Base-by-base conservation (phyloP, 2,329 filamentous ascomycete genomes). In the Monosporascus sp. region DNA sequence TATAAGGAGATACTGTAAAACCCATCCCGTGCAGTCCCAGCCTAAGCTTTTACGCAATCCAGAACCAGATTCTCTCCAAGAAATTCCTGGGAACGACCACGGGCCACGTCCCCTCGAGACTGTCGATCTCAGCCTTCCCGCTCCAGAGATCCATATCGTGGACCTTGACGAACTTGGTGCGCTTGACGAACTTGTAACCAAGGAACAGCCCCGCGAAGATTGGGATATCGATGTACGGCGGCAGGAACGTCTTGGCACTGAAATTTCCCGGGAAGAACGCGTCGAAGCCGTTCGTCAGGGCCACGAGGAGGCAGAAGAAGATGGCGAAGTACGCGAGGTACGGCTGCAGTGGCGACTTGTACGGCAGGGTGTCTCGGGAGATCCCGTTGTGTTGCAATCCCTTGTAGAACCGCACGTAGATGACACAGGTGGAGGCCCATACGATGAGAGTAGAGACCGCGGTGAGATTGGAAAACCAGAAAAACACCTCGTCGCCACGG, bases 401-500 rank as follows among this genome's bases (percentile, higher is more conserved):
- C 55, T 82, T 78, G 67, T 86, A 80, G 71, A 90, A 91, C 44
- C 82, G 79, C 48, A 90, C 72, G 68, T 88, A 91, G 0, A 84
- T 86, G 62, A 86, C 78, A 58, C 82, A 83, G 61, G 88, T 84
- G 59, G 83, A 80, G 19, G 81, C 78, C 79, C 86, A 89, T 50
- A 85, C 83, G 65, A 90, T 84, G 22, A 89, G 76, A 54, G 86
- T 83, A 7, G 86, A 87, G 11, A 88, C 84, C 26, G 87, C 88
- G 47, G 86, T 74, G 64, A 90, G 71, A 61, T 74, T 73, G 16
- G 72, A 71, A 59, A 75, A 72, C 72, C 72, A 75, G 50, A 61
- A 63, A 60, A 75, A 74, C 2, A 70, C 72, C 4, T 59, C 59
- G 5, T 66, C 60, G 34, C 71, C 79, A 7, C 82, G 76, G 2